Evolutionary conservation across 1,284 basidiomycete genomes (phyloP), one percentile per base, ranked within the genome.

Genomic region (Cryptococcus deneoformans): DNA sequence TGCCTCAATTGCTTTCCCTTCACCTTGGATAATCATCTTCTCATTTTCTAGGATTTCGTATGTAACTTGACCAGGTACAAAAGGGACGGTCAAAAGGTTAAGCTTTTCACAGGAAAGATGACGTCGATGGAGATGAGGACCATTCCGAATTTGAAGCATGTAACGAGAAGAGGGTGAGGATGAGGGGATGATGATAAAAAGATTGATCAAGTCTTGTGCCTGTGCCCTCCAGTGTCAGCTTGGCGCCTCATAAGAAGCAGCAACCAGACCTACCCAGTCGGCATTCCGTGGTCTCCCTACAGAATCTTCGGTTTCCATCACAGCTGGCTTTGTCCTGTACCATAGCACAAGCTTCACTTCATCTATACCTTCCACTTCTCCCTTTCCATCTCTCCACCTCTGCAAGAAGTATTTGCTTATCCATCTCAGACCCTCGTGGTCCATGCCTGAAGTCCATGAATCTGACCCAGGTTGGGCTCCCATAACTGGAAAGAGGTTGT

Each of bases 141-240:
- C 68, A 57, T 64, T 73, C 29, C 36, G 37, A 35, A 72, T 39
- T 35, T 57, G 60, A 9, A 61, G 46, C 4, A 61, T 62, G 14
- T 52, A 54, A 11, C 9, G 48, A 5, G 48, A 14, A n/a, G 52
- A 54, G n/a, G 52, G 39, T 20, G 20, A 20, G 20, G n/a, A n/a
- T n/a, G n/a, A n/a, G n/a, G n/a, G 67, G 3, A 69, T 29, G 42
- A 71, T 51, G 14, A 75, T 57, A 42, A 71, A 52, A 29, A 76
- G 54, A 46, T 74, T 73, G 56, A 79, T 67, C 11, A 77, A 63
- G 55, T 79, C 77, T 53, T 67, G 63, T 4, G 77, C 75, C 77
- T 77, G 55, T 5, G 49, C 20, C 12, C 11, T 47, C 34, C 16
- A 20, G 10, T 12, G 34, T 29, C 16, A 29, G 46, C 8, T 24